Base-by-base conservation (phyloP, 2,329 filamentous ascomycete species). In the Dactylellina drechsleri region DNA sequence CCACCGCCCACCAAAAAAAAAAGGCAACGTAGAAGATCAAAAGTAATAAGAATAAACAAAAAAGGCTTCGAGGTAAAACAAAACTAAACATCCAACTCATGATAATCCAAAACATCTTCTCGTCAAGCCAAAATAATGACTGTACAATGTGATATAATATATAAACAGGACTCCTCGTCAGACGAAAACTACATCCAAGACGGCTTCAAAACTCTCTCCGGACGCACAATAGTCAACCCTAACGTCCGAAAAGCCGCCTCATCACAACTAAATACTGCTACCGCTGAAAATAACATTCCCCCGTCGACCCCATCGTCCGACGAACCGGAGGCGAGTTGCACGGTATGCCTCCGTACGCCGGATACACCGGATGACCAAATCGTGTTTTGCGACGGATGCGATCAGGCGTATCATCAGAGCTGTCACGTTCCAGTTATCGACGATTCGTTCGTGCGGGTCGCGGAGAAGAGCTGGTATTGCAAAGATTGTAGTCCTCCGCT, bases 381-480 rank as follows among this genome's bases (percentile, higher is more conserved):
- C 80, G 91, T 95, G 1, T 92, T 93, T 81, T 96, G 92, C 83
- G 91, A 94, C 82, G 89, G 89, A 15, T 96, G 92, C 83, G 91
- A 92, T 80, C 85, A 85, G 31, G 87, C 89, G 49, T 96, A 92
- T 87, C 92, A 96, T 81, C 91, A 93, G 81, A 87, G 88, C 79
- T 96, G 92, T 79, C 92, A 96, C 81, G 86, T 91, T 71, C 92
- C 92, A 0, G 86, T 86, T 7, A 91, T 96, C 74, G 85, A 86
- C n/a, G 87, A 90, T 76, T 87, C 89, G 16, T 87, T 90, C 18
- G 86, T 93, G 54, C 85, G 85, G 41, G 86, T 91, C 74, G 84
- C 88, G 77, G 87, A 87, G 76, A 87, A 87, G 73, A 87, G 89
- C 77, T 95, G 92, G 91, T 87, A 88, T 79, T 95, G 92, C 79